Evolutionary conservation across 306 rosid genomes (phyloP), one percentile per base, ranked within the genome.

Genomic region (Notholithocarpus densiflorus): DNA sequence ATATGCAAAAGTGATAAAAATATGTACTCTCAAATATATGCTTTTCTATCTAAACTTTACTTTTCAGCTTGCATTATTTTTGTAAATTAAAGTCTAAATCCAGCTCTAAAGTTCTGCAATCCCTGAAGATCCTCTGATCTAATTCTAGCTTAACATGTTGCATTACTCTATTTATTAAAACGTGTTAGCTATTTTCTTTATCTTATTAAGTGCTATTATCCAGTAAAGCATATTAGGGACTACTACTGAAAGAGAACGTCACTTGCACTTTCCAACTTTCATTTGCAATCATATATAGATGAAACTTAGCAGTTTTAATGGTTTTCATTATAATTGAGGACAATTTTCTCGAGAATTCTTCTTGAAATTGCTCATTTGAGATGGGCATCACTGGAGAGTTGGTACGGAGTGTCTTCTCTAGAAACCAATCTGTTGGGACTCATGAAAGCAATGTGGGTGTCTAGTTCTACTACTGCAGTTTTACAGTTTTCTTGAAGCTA

Each of bases 301-400:
- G 24, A 60, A 61, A 82, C 73, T 69, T 79, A 64, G 73, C 75
- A 75, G 55, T 55, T 79, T 57, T 74, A 80, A 76, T 87, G 82
- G 62, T 80, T 82, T 82, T 88, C 82, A 66, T 78, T 78, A 75
- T 72, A 62, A 60, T 70, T 40, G 75, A 29, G 73, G 77, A 79
- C 76, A 69, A 71, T 37, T 78, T 57, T 51, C 45, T 74, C 84
- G 78, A 73, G 80, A 71, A 81, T 51, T 62, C 76, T 72, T 70
- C 75, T 59, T 78, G 80, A 68, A 75, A n/a, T 76, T 75, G 37
- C 57, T 66, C 34, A 71, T 53, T 73, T 57, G 60, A 72, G 57
- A 94, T 94, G 98, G 98, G 98, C n/a, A 87, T 94, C 88, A 88
- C 84, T 24, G 88, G 91, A 18, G 98, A 85, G 73, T 81, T 94